Conservation (phyloP, 768 basidiomycete species). For the Suillus decipiens region DNA sequence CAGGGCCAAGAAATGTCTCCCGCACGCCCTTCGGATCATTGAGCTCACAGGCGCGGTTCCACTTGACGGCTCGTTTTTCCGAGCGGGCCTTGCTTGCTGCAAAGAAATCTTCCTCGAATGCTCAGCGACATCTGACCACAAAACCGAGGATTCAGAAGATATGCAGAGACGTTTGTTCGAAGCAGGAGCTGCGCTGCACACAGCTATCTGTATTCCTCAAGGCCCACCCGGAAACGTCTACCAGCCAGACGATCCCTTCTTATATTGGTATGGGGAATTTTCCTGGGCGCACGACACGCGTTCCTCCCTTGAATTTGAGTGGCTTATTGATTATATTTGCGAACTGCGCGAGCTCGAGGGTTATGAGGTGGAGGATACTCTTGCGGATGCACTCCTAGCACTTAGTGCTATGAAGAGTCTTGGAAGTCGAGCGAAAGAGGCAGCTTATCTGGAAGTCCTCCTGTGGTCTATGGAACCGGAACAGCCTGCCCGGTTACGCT, state of each 20-base stretch:
- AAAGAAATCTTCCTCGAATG: constrained; percentile 3
- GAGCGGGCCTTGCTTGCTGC: constrained; percentile 8
- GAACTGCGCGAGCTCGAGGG: constrained; percentile 7
- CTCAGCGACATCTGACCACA: neutral
- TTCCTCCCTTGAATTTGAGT: constrained; percentile 8
- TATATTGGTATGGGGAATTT: constrained; percentile 9
- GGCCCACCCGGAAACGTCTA: constrained; percentile 1
- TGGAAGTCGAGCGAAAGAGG: neutral
- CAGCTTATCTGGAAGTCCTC: constrained; percentile 9
- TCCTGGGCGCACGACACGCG: neutral
- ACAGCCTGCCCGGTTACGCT: constrained; percentile 9
- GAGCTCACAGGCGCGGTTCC: constrained; percentile 3
- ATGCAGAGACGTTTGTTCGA: constrained; percentile 1
- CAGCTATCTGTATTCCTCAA: constrained; percentile 3
- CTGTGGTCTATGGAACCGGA: constrained; percentile 14
- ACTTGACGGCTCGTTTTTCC: constrained; percentile 6
- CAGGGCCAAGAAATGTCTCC: constrained; percentile 8
- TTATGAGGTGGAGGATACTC: constrained; percentile 7
- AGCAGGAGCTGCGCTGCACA: constrained; percentile 5
- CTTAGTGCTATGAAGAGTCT: constrained; percentile 10
- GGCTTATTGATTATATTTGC: constrained; percentile 12
- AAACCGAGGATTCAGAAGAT: neutral
- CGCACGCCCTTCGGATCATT: constrained; percentile 6
- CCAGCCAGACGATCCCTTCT: constrained; percentile 4
- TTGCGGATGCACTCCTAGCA: constrained; percentile 15